These are phyloP conservation scores for Mycosphaerelloides madeirae DNA, from an alignment of 2,329 filamentous ascomycete species.

Conservation along the genomic window DNA sequence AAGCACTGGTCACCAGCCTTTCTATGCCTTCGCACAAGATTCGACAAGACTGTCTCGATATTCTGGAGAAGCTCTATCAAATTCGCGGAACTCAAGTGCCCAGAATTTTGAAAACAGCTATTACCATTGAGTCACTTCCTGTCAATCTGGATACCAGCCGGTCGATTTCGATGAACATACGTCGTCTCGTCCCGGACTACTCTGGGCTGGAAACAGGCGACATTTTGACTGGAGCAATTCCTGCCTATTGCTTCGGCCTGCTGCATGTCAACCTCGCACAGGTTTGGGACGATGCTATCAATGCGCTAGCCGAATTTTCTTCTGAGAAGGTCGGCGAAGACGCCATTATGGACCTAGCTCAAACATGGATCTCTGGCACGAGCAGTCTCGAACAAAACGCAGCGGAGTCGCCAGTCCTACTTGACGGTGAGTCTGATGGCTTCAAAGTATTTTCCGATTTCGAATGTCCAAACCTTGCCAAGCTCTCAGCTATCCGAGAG, in stretches of 20 bases:
- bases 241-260: constrained; percentile 81
- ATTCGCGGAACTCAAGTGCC: constrained; percentile 46
- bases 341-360: constrained; percentile 64
- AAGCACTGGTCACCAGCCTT: constrained; percentile 67
- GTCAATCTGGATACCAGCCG: constrained; percentile 72
- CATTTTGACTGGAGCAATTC: constrained; percentile 68
- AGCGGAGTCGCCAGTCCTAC: constrained; percentile 3
- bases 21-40: constrained; percentile 70
- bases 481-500: constrained; percentile 51
- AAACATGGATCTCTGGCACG: constrained; percentile 62
- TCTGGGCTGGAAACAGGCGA: constrained; percentile 53
- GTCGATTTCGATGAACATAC: constrained; percentile 76
- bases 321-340: constrained; percentile 68
- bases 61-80: constrained; percentile 60
- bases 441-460: constrained; percentile 62
- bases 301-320: constrained; percentile 69
- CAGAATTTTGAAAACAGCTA: constrained; percentile 58
- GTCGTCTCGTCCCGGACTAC: constrained; percentile 68
- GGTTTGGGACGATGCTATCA: constrained; percentile 78
- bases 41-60: constrained; percentile 65
- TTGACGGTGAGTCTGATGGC: constrained; percentile 22
- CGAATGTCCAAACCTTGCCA: constrained; percentile 71
- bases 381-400: constrained; percentile 36
- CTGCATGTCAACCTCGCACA: constrained; percentile 80
- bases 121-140: constrained; percentile 74